Percentiles rank a stretch among this genome's conserved stretches.
phyloP scores from a whole-genome alignment of 2,329 filamentous ascomycete species.

The Aspergillus texensis region DNA sequence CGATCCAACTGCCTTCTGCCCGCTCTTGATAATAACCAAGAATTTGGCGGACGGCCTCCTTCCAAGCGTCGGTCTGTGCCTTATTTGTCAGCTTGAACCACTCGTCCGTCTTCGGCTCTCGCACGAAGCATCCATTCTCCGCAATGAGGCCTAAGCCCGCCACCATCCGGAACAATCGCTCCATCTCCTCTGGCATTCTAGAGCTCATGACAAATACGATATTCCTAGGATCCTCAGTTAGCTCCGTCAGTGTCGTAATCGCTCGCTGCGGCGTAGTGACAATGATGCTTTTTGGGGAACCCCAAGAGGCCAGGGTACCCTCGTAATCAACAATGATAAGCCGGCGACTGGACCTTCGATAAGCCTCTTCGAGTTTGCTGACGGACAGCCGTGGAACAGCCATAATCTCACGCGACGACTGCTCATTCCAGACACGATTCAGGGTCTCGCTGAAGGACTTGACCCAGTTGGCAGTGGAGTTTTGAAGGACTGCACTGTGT shows the following conservation, averaged over 20 bases:
- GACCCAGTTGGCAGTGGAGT: constrained; percentile 87
- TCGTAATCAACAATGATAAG: constrained; percentile 94
- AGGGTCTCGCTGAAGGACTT: constrained; percentile 72
- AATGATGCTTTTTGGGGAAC: constrained; percentile 80
- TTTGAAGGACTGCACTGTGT: constrained; percentile 71
- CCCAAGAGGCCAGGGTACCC: constrained; percentile 86
- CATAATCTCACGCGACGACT: constrained; percentile 80
- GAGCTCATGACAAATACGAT: constrained; percentile 93
- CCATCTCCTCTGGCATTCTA: constrained; percentile 82
- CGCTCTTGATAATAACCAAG: constrained; percentile 88
- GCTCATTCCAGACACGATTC: constrained; percentile 76
- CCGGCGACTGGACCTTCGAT: constrained; percentile 66
- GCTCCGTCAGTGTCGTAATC: constrained; percentile 77
- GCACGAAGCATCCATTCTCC: constrained; percentile 91
- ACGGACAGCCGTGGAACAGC: constrained; percentile 83
- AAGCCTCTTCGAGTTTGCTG: constrained; percentile 64
- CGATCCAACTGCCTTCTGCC: constrained; percentile 82
- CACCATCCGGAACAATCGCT: constrained; percentile 80
- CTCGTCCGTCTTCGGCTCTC: constrained; percentile 65
- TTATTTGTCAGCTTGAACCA: constrained; percentile 81
- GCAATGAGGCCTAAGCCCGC: constrained; percentile 86
- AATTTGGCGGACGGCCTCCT: constrained; percentile 78
- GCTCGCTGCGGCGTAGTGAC: constrained; percentile 84
- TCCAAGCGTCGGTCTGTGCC: constrained; percentile 74
- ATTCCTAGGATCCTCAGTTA: constrained; percentile 78